These are phyloP conservation scores for Leccinellum rugosiceps DNA, from an alignment of 768 basidiomycete species.

Conservation along the genomic window DNA sequence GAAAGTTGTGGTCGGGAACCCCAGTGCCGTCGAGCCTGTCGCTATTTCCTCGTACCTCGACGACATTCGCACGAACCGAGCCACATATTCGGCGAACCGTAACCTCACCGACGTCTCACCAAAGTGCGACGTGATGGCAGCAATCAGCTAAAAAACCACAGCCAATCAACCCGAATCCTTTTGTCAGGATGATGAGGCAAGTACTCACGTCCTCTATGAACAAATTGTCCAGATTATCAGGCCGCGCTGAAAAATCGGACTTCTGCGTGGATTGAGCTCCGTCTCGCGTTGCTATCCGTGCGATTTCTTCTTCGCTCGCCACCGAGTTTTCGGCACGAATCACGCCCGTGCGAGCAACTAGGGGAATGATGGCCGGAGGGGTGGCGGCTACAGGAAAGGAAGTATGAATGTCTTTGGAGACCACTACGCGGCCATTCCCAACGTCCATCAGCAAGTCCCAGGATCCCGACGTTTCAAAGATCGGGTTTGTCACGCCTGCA, in stretches of 20 bases:
- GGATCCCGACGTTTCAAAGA: constrained; percentile 80
- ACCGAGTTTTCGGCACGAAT: constrained; percentile 62
- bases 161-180: background rate
- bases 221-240: constrained; percentile 68
- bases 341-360: constrained; percentile 55
- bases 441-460: constrained; percentile 97
- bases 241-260: constrained; percentile 52
- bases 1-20: constrained; percentile 60
- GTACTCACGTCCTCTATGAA: constrained; percentile 90
- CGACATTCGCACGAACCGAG: constrained; percentile 84
- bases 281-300: constrained; percentile 43
- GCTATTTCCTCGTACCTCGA: constrained; percentile 89
- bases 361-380: constrained; percentile 40
- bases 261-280: constrained; percentile 54
- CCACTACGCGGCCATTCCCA: constrained; percentile 78
- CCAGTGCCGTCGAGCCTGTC: constrained; percentile 68
- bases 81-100: constrained; percentile 86
- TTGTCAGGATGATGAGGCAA: background rate
- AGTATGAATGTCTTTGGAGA: constrained; percentile 78
- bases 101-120: constrained; percentile 86
- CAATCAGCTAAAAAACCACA: constrained; percentile 49
- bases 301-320: constrained; percentile 69
- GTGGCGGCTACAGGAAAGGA: constrained; percentile 48
- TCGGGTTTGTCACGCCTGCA: constrained; percentile 96
- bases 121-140: constrained; percentile 88